phyloP scores from a whole-genome alignment of 345 rosid species.

The Garcia nutans region DNA sequence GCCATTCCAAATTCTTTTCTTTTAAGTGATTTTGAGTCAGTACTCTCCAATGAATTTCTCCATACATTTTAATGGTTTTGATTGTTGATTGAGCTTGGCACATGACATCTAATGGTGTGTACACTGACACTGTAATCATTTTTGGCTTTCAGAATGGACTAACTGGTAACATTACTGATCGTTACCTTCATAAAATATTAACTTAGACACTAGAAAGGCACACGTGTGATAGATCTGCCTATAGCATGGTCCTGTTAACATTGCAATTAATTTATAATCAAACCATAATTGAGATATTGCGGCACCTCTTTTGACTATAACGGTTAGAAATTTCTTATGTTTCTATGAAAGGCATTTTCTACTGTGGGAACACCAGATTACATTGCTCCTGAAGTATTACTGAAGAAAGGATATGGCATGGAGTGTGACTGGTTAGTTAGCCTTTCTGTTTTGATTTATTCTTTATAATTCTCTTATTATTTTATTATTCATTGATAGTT shows the following conservation, averaged over 20 bases:
- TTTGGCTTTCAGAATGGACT: not conserved
- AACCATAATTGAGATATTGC: not conserved
- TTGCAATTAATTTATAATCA: not conserved
- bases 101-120: slow-evolving; percentile 5
- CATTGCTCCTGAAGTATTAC: slow-evolving; percentile 93
- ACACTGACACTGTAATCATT: not conserved
- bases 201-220: not conserved
- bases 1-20: not conserved
- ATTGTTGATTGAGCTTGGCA: not conserved
- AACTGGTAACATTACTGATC: not conserved
- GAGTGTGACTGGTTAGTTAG: slow-evolving; percentile 96
- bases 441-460: not conserved
- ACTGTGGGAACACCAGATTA: slow-evolving; percentile 98
- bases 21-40: not conserved
- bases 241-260: not conserved
- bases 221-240: not conserved
- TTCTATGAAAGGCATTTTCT: slow-evolving; percentile 72
- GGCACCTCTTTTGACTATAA: not conserved
- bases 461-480: not conserved
- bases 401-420: slow-evolving; percentile 98
- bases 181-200: not conserved
- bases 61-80: not conserved
- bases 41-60: not conserved
- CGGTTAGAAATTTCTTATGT: not conserved
- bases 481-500: not conserved